Percentiles rank a stretch among this genome's conserved stretches.
Conservation (phyloP, 176 grass and related monocot genomes). For the Hyparrhenia diplandra region DNA sequence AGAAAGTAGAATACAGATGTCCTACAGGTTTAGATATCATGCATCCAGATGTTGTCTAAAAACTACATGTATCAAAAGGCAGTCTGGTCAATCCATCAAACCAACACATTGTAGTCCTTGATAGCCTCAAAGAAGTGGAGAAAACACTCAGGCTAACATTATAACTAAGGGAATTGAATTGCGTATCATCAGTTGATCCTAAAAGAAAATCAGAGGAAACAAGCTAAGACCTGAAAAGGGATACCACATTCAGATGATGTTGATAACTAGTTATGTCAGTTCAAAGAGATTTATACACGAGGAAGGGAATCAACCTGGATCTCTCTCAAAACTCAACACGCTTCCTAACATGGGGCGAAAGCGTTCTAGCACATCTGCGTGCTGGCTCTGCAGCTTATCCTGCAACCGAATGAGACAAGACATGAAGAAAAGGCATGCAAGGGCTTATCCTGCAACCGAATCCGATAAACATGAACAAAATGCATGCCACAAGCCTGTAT, state of each 20-base stretch:
- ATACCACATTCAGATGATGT: neutral
- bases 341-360: constrained; percentile 70
- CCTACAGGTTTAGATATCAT: neutral
- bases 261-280: neutral
- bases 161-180: neutral
- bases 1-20: neutral
- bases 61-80: neutral
- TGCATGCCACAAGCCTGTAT: neutral
- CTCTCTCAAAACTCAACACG: constrained; percentile 62
- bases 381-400: constrained; percentile 70
- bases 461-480: too few relatives aligned
- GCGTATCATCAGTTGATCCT: neutral
- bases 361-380: constrained; percentile 48
- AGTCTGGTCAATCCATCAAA: neutral
- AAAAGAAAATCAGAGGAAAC: neutral
- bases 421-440: neutral
- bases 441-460: neutral
- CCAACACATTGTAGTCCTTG: neutral
- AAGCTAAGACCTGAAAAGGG: neutral
- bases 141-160: neutral
- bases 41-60: neutral
- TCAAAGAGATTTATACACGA: neutral
- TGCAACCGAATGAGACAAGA: constrained; percentile 39
- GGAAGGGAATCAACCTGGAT: constrained; percentile 48
- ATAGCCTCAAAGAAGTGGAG: too few relatives aligned